Percentiles rank a stretch among this genome's conserved stretches.
phyloP scores from a whole-genome alignment of 1,139 yeast genomes.

The Blastobotrys serpentis region DNA sequence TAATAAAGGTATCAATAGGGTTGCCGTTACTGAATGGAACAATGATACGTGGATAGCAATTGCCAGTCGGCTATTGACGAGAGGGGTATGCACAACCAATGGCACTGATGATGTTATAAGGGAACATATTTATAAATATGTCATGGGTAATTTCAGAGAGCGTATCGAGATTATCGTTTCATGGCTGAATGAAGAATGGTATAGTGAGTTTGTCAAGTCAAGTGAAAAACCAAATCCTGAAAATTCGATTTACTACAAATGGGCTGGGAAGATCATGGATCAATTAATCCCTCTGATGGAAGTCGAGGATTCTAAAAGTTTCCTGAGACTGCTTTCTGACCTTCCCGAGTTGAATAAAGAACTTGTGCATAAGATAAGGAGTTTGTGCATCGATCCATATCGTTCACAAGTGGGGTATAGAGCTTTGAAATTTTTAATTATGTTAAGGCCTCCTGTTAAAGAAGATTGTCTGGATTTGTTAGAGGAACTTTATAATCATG shows the following conservation, averaged over 20 bases:
- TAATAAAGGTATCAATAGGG: slow-evolving; percentile 34
- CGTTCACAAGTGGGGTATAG: slow-evolving; percentile 75
- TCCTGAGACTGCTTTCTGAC: slow-evolving; percentile 80
- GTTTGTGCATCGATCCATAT: slow-evolving; percentile 83
- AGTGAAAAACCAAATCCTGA: slow-evolving; percentile 18
- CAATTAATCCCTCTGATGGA: slow-evolving; percentile 83
- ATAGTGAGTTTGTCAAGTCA: slow-evolving; percentile 52
- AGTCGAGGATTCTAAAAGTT: slow-evolving; percentile 70
- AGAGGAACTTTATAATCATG: slow-evolving; percentile 52
- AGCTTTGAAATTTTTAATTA: slow-evolving; percentile 73
- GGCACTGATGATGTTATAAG: slow-evolving; percentile 46
- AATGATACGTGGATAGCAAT: slow-evolving; percentile 74
- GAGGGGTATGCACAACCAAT: slow-evolving; percentile 54
- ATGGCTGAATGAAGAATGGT: slow-evolving; percentile 98
- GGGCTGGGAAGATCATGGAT: slow-evolving; percentile 75
- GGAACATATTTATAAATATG: slow-evolving; percentile 67
- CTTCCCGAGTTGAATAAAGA: slow-evolving; percentile 69
- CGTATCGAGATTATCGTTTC: slow-evolving; percentile 78
- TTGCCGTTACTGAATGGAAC: slow-evolving; percentile 53
- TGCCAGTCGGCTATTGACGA: slow-evolving; percentile 73
- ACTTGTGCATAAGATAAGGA: slow-evolving; percentile 62
- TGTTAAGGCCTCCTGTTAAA: slow-evolving; percentile 88
- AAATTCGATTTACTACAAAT: slow-evolving; percentile 41
- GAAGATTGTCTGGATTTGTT: slow-evolving; percentile 64
- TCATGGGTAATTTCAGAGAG: slow-evolving; percentile 68